Conservation (phyloP, 768 basidiomycete species). For the Amanita thiersii region DNA sequence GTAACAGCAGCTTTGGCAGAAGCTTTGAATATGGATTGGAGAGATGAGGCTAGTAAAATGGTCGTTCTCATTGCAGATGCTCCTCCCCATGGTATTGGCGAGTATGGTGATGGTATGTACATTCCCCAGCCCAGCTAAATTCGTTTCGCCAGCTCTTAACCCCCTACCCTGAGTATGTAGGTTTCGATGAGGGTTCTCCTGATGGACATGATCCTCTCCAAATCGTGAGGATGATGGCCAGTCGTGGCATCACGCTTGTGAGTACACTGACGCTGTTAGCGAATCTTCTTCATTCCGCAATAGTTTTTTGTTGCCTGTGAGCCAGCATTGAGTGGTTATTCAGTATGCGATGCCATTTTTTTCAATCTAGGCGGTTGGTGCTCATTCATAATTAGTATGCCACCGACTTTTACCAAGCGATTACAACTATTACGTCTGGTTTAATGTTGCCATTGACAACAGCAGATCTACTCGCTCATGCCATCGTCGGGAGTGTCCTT, state of each 20-base stretch:
- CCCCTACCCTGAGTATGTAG: conserved; percentile 29
- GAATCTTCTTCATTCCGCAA: conserved; percentile 8
- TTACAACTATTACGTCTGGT: conserved; percentile 89
- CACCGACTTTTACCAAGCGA: conserved; percentile 91
- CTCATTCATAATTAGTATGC: conserved; percentile 47
- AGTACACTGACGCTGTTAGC: conserved; percentile 17
- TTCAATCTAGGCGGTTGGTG: conserved; percentile 3
- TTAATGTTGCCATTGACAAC: conserved; percentile 95
- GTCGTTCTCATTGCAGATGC: conserved; percentile 95
- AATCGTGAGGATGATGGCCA: conserved; percentile 84
- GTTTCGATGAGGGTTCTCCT: conserved; percentile 90
- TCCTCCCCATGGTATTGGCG: conserved; percentile 95
- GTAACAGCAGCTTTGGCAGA: conserved; percentile 91
- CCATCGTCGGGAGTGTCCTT: conserved; percentile 92
- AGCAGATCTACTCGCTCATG: conserved; percentile 88
- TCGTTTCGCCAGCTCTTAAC: conserved; percentile 11
- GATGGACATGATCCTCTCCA: conserved; percentile 89
- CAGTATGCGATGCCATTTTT: conserved; percentile 37
- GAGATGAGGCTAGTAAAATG: conserved; percentile 86
- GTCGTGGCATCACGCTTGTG: conserved; percentile 84
- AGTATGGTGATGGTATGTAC: conserved; percentile 84
- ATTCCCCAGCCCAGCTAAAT: background rate
- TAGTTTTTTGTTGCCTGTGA: conserved; percentile 99
- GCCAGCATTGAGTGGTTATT: conserved; percentile 89
- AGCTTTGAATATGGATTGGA: conserved; percentile 86